Base-by-base conservation (phyloP, 1,284 basidiomycete genomes). In the Phellopilus nigrolimitatus region DNA sequence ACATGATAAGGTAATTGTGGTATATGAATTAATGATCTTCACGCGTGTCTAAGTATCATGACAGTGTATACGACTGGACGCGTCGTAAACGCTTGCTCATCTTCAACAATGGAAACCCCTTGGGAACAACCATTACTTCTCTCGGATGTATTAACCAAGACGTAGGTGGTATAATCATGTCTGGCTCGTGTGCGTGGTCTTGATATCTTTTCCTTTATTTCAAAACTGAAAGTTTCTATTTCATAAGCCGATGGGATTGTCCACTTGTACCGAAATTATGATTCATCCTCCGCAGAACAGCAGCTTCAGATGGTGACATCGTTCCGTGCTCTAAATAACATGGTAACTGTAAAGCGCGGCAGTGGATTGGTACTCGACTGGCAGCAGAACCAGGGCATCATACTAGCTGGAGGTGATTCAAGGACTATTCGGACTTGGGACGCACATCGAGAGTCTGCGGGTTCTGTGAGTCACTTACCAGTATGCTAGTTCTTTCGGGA, bases 131-230 rank as follows among this genome's bases (percentile, higher is more conserved):
- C 54, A 91, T 98, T 57, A 97, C 95, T 0, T 85, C 89, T 1
- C 70, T 97, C n/a, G 79, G 91, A 50, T 87, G 98, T 63, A 91
- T 99, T 68, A 98, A 99, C 65, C 92, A 99, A 68, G 94, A 97
- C 55, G 88, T 93, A 9, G 89, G 92, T 17, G 92, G 92, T 1
- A 82, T 98, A 54, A 84, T 99, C 55, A 71, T 99, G 50, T 87
- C 91, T 36, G 93, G 85, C 6, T 88, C 94, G 49, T 84, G 92
- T 92, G 63, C 59, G 80, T 68, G 21, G 37, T 2, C 48, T 45
- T 33, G 28, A 1, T 45, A 39, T 47, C 15, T 33, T 27, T 22
- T 15, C 31, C 38, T 37, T 1, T 37, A 24, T 39, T 40, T 42
- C 5, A 17, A 42, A 17, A 41, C 24, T 56, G 47, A 44, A 38